phyloP scores from a whole-genome alignment of 208 protist species.

The Vickermania ingenoplastis region DNA sequence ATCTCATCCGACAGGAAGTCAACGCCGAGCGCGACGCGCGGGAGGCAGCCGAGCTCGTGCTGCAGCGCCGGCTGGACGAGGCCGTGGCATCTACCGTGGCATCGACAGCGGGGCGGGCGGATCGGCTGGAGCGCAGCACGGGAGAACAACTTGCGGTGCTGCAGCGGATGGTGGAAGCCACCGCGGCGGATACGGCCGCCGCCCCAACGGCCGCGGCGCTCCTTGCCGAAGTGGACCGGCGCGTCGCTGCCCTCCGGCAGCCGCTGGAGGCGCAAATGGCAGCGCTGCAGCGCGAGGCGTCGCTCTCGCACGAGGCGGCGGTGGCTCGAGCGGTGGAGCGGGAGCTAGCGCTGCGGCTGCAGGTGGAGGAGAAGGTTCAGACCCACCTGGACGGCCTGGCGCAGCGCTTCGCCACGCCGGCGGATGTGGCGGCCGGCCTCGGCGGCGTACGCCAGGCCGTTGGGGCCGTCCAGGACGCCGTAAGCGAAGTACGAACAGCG shows the following conservation, averaged over 20 bases:
- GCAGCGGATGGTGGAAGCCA: background rate
- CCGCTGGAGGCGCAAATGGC: background rate
- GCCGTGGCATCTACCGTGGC: background rate
- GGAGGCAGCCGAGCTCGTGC: background rate
- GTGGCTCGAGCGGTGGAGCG: background rate
- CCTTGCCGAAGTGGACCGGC: background rate
- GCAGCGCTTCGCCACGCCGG: background rate
- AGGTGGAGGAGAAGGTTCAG: background rate
- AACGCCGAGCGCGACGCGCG: constrained; percentile 19
- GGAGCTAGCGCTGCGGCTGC: background rate
- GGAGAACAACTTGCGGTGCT: background rate
- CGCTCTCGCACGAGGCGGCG: background rate
- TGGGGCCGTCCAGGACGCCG: background rate
- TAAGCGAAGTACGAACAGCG: background rate
- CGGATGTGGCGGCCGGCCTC: background rate
- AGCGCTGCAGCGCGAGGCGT: background rate
- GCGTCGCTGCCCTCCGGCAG: background rate
- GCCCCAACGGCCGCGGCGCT: background rate
- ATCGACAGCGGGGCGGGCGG: background rate
- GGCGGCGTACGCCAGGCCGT: background rate
- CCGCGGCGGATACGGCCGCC: background rate
- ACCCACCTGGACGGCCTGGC: background rate
- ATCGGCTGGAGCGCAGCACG: background rate
- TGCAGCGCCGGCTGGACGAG: background rate
- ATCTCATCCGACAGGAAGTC: constrained; percentile 47